These are phyloP conservation scores for Phyllostachys edulis DNA, from an alignment of 176 grass and related monocot species.

Conservation along the genomic window DNA sequence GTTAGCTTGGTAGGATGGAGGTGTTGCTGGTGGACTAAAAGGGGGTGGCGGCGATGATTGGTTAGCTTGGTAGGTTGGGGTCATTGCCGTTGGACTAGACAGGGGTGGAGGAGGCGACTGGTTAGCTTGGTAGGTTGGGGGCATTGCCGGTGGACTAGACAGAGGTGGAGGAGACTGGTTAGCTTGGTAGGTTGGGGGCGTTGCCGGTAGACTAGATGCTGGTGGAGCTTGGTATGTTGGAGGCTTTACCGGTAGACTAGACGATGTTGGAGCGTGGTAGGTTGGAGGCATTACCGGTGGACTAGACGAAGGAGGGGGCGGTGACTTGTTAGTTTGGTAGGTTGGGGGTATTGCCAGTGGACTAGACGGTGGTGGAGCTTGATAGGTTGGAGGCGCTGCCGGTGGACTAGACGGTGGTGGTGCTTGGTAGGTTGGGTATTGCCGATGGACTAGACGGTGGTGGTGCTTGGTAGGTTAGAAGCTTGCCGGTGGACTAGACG, in stretches of 20 bases:
- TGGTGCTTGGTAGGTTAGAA: neutral
- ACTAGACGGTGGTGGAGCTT: neutral
- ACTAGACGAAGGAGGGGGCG: neutral
- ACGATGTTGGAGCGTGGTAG: neutral
- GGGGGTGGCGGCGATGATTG: neutral
- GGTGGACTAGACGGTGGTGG: neutral
- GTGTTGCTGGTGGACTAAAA: neutral
- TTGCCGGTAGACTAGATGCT: neutral
- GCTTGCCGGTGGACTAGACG: neutral
- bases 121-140: neutral
- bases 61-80: neutral
- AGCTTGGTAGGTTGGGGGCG: neutral
- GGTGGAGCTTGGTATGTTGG: neutral
- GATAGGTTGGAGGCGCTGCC: neutral
- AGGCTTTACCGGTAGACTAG: neutral
- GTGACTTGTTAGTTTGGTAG: neutral
- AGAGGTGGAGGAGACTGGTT: no score
- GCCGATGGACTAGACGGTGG: neutral
- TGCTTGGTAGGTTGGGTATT: neutral
- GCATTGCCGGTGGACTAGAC: neutral
- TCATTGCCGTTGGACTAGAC: neutral
- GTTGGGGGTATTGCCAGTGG: neutral
- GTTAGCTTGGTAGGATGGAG: neutral
- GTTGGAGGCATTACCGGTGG: neutral
- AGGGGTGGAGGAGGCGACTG: neutral